These are phyloP conservation scores for Aspergillus steynii DNA, from an alignment of 495 filamentous ascomycete species.

Conservation along the genomic window DNA sequence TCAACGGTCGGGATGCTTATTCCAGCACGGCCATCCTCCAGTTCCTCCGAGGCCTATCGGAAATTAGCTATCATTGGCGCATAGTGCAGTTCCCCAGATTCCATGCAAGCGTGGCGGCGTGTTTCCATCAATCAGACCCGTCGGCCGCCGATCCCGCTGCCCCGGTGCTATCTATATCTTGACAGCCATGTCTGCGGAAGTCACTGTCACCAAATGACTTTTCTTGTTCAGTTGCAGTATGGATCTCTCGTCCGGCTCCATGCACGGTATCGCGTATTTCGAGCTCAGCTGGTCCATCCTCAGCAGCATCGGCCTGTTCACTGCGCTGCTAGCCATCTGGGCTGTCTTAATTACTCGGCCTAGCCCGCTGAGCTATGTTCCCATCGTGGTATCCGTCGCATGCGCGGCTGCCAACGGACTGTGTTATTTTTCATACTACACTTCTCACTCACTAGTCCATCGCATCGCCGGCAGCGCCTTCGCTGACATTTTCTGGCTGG, in stretches of 20 bases:
- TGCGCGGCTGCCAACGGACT: conserved; percentile 34
- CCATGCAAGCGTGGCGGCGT: too few relatives aligned
- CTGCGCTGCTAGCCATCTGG: conserved; percentile 28
- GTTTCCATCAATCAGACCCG: too few relatives aligned
- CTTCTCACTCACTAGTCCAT: conserved; percentile 16
- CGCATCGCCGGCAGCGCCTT: conserved; percentile 28
- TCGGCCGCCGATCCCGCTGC: too few relatives aligned
- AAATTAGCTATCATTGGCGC: too few relatives aligned
- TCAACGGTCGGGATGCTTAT: too few relatives aligned
- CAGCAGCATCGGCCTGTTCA: conserved; percentile 31
- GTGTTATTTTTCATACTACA: conserved; percentile 39
- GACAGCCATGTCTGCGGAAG: too few relatives aligned
- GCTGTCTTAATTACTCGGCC: conserved; percentile 28
- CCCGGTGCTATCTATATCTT: too few relatives aligned
- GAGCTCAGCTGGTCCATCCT: conserved; percentile 41
- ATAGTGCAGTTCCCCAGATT: too few relatives aligned
- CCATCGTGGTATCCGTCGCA: conserved; percentile 29
- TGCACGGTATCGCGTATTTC: conserved; percentile 17
- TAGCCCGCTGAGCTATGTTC: conserved; percentile 29
- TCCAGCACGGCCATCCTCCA: too few relatives aligned
- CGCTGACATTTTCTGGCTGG: conserved; percentile 37
- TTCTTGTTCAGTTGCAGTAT: neutral
- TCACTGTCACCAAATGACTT: too few relatives aligned
- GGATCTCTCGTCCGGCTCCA: neutral
- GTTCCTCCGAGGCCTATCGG: too few relatives aligned